These are phyloP conservation scores for Magnaporthales sp. DNA, from an alignment of 2,329 filamentous ascomycete genomes.

Conservation along the genomic window DNA sequence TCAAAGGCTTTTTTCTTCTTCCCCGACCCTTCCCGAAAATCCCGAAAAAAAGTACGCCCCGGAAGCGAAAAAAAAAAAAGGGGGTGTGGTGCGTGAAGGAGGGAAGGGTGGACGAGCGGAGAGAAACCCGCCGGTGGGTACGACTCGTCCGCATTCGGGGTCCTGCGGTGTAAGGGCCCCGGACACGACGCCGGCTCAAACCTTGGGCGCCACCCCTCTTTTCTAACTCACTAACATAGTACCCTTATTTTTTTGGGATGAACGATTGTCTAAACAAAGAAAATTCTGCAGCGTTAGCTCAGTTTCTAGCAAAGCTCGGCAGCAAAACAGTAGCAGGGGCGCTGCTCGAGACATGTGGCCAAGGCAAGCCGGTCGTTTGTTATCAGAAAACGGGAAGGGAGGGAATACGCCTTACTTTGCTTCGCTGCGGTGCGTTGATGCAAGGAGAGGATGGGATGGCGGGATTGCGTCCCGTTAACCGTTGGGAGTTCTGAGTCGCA, in stretches of 20 bases:
- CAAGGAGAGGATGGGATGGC: background rate
- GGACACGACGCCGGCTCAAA: background rate
- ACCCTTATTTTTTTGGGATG: background rate
- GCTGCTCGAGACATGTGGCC: no score
- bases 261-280: background rate
- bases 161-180: background rate
- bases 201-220: background rate
- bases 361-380: background rate
- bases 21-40: background rate
- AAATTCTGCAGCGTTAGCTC: background rate
- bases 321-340: no score
- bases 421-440: background rate
- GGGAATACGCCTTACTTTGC: background rate
- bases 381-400: background rate
- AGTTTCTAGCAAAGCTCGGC: background rate
- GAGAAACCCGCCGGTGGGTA: background rate
- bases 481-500: background rate
- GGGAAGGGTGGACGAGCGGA: background rate
- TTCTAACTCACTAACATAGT: background rate
- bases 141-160: background rate
- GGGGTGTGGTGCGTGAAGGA: background rate
- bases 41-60: background rate
- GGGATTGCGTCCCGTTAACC: background rate
- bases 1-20: background rate
- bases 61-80: background rate